Conservation (phyloP, 345 rosid species). For the Clausena lansium region DNA sequence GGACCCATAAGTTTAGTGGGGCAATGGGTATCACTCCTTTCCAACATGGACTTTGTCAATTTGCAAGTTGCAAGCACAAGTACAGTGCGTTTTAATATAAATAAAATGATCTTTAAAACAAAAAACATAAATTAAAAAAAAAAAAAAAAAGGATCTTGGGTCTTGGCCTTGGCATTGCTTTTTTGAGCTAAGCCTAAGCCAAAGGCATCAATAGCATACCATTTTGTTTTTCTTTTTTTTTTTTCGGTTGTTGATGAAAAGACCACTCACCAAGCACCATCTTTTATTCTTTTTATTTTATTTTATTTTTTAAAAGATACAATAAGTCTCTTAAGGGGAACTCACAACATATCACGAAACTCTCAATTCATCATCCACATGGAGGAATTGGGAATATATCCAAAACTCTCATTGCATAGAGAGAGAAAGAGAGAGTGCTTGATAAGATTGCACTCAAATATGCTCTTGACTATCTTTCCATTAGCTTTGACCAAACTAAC, state of each 20-base stretch:
- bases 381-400: slow-evolving; percentile 7
- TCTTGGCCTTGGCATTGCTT: slow-evolving; percentile 11
- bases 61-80: slow-evolving; percentile 19
- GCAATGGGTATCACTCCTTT: slow-evolving; percentile 33
- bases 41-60: slow-evolving; percentile 30
- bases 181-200: slow-evolving; percentile 15
- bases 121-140: not conserved
- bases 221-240: slow-evolving; percentile 26
- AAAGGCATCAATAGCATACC: slow-evolving; percentile 23
- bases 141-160: slow-evolving; percentile 6
- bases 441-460: slow-evolving; percentile 51
- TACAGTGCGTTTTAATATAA: not conserved
- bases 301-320: too few relatives aligned
- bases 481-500: slow-evolving; percentile 33
- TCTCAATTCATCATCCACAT: not conserved
- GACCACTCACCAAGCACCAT: slow-evolving; percentile 47
- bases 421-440: slow-evolving; percentile 11
- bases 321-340: not conserved
- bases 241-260: slow-evolving; percentile 46
- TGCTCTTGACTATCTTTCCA: slow-evolving; percentile 44
- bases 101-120: not conserved
- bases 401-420: not conserved
- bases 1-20: slow-evolving; percentile 33
- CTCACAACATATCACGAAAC: not conserved
- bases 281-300: not conserved